Percentiles rank a stretch among this genome's conserved stretches.
These are phyloP conservation scores for Phellinidium pouzarii DNA, from an alignment of 1,284 basidiomycete species.

Conservation along the genomic window DNA sequence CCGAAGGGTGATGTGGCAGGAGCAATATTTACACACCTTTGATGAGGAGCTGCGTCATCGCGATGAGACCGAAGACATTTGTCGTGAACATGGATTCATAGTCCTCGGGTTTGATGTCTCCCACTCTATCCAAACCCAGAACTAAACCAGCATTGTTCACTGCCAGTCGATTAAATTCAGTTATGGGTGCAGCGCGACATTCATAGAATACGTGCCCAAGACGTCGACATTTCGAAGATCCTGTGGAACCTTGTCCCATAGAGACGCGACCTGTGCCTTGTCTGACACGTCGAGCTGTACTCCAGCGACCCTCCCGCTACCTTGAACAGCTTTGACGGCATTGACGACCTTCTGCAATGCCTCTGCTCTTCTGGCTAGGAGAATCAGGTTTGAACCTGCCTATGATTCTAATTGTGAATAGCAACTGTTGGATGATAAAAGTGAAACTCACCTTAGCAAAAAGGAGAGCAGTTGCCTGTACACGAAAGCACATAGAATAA, in stretches of 20 bases:
- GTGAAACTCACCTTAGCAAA: conserved; percentile 61
- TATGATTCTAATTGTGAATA: conserved; percentile 26
- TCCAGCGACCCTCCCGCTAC: conserved; percentile 63
- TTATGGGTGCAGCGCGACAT: neutral
- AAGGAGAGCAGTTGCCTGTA: conserved; percentile 73
- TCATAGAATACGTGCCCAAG: conserved; percentile 44
- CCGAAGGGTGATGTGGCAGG: neutral
- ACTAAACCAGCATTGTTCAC: conserved; percentile 90
- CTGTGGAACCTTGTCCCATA: conserved; percentile 63
- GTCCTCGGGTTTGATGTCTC: conserved; percentile 69
- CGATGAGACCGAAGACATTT: conserved; percentile 87
- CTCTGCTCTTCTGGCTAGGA: conserved; percentile 64
- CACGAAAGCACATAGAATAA: conserved; percentile 1
- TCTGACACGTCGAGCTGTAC: conserved; percentile 74
- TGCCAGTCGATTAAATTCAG: conserved; percentile 25
- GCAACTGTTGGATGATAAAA: conserved; percentile 1
- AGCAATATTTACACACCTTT: conserved; percentile 43
- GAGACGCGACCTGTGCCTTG: conserved; percentile 53
- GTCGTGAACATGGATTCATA: conserved; percentile 88
- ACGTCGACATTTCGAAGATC: conserved; percentile 67
- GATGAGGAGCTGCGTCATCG: conserved; percentile 74
- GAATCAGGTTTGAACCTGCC: conserved; percentile 75
- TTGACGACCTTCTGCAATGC: conserved; percentile 57
- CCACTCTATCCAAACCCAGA: conserved; percentile 75
- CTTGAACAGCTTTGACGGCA: conserved; percentile 54